Evolutionary conservation across 2,329 filamentous ascomycete species (phyloP).

Genomic region (Talaromyces sp.): DNA sequence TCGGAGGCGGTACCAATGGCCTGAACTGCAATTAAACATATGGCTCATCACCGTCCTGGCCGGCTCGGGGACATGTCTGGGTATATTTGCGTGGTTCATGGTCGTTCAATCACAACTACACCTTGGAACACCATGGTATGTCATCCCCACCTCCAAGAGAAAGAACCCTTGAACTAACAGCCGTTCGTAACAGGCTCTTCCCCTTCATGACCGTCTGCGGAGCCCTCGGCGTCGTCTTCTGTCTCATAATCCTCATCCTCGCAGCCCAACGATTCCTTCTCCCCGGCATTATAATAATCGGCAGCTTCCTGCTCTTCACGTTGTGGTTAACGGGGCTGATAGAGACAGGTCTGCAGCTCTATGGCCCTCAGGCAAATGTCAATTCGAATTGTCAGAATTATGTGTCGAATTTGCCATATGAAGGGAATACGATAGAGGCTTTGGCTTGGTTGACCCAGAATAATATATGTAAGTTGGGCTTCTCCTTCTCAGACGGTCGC

Average conservation of each 20-base stretch:
- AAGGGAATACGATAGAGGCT: slow-evolving; percentile 54
- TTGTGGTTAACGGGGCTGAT: slow-evolving; percentile 63
- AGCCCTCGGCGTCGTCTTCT: slow-evolving; percentile 57
- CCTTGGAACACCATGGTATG: slow-evolving; percentile 61
- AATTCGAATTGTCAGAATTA: slow-evolving; percentile 60
- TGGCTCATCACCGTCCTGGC: slow-evolving; percentile 64
- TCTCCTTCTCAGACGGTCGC: neutral
- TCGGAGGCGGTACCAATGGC: slow-evolving; percentile 56
- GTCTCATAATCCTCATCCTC: slow-evolving; percentile 58
- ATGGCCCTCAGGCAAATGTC: slow-evolving; percentile 56
- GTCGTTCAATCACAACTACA: slow-evolving; percentile 56
- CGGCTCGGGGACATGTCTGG: slow-evolving; percentile 57
- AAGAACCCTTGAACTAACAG: neutral
- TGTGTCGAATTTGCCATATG: slow-evolving; percentile 48
- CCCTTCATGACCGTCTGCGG: slow-evolving; percentile 62
- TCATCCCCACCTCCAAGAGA: neutral
- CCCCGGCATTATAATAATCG: slow-evolving; percentile 59
- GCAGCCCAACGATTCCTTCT: slow-evolving; percentile 57
- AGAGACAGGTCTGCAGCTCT: slow-evolving; percentile 62
- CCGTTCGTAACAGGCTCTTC: slow-evolving; percentile 54
- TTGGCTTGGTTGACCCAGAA: slow-evolving; percentile 63
- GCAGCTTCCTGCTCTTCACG: slow-evolving; percentile 61
- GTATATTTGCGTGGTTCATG: slow-evolving; percentile 62
- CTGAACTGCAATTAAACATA: slow-evolving; percentile 63
- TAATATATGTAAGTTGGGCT: slow-evolving; percentile 55